Evolutionary conservation across 345 rosid genomes (phyloP).

Genomic region (Euphorbia pulcherrima): DNA sequence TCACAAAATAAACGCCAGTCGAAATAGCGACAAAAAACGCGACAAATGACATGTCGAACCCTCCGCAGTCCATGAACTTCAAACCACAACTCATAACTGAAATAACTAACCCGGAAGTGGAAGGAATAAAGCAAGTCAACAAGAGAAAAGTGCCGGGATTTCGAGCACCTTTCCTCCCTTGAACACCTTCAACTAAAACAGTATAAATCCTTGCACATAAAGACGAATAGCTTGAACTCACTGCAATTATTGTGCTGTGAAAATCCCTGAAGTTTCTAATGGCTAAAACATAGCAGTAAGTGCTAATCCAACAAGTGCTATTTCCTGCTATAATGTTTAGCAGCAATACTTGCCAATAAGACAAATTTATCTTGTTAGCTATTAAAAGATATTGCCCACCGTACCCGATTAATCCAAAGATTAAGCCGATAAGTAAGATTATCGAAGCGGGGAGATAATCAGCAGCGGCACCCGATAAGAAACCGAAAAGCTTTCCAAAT

Average conservation of each 20-base stretch:
- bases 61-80: neutral
- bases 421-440: slow-evolving; percentile 10
- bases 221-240: slow-evolving; percentile 13
- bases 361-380: neutral
- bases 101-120: neutral
- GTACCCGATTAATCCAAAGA: slow-evolving; percentile 11
- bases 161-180: slow-evolving; percentile 11
- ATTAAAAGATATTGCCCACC: slow-evolving; percentile 16
- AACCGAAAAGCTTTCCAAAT: slow-evolving; percentile 17
- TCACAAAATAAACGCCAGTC: slow-evolving; percentile 4
- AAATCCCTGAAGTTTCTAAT: slow-evolving; percentile 17
- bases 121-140: slow-evolving; percentile 10
- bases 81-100: neutral
- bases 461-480: slow-evolving; percentile 13
- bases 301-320: slow-evolving; percentile 24
- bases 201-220: slow-evolving; percentile 7
- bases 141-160: slow-evolving; percentile 14
- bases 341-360: slow-evolving; percentile 16
- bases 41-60: neutral
- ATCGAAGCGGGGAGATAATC: slow-evolving; percentile 12
- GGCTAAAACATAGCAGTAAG: slow-evolving; percentile 16
- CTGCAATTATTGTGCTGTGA: neutral
- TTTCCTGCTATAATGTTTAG: slow-evolving; percentile 16
- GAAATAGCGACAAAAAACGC: slow-evolving; percentile 3
- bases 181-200: slow-evolving; percentile 5